Base-by-base conservation (phyloP, 192 early-diverging fungal species). In the Podila horticola region DNA sequence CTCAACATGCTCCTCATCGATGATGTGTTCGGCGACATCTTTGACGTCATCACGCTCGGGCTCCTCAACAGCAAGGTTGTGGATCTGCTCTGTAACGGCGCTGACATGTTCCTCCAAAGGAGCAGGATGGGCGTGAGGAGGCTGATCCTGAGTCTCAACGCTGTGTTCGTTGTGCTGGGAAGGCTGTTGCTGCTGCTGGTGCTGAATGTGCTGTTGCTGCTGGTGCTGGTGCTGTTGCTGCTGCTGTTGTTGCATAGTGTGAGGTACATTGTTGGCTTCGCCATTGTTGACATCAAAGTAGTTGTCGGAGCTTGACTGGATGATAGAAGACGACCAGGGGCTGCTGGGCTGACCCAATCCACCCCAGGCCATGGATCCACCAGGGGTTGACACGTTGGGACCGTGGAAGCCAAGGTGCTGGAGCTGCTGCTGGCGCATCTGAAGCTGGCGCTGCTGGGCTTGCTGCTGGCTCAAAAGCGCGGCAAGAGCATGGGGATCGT, bases 321-420 rank as follows among this genome's bases (percentile, higher is more conserved):
- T 81, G 33, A 81, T 81, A 20, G 77, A 73, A 0, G 77, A 59
- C 3, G 77, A 67, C 77, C 77, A 81, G 5, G 77, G 77, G 48
- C 77, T 81, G 3, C 70, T 64, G 20, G 70, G 76, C 48, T 72
- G 76, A 13, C 66, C 76, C 62, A 81, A 68, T 30, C 71, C 71
- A 31, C 71, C 71, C 77, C 77, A 81, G 4, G 77, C 71, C 33
- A 81, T 65, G 19, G 77, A 69, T 29, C 77, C 77, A 9, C 77
- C 77, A 33, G 77, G 77, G 11, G 77, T 81, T 2, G 71, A 69
- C 11, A 49, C 36, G 3, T 41, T 64, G 30, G 68, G 71, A 24
- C 58, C 60, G 49, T 81, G 77, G 31, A 73, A 62, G 0, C 66
- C 77, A 17, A 51, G 49, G 9, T 64, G 72, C 48, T 81, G 77